A percentile compares a stretch with the other conserved stretches of the same genome.
Conservation (phyloP, 2,329 filamentous ascomycete genomes). For the Sarocladium oryzae region DNA sequence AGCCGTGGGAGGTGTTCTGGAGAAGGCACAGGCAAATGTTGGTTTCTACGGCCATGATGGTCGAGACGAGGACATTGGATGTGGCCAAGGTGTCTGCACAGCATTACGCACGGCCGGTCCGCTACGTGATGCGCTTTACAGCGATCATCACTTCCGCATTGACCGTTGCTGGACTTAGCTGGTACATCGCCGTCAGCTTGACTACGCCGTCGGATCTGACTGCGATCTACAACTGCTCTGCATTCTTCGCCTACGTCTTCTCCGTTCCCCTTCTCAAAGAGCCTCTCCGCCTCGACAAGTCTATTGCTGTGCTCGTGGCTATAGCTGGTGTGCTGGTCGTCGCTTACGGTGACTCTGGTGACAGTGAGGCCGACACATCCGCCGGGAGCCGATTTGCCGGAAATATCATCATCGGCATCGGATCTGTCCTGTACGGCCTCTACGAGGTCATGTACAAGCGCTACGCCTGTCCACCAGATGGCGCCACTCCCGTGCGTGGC, state of each 20-base stretch:
- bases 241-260: constrained; percentile 97
- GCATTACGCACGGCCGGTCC: constrained; percentile 35
- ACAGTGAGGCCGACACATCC: constrained; percentile 29
- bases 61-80: constrained; percentile 70
- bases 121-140: constrained; percentile 74
- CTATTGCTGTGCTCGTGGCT: constrained; percentile 77
- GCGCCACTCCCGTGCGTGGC: constrained; percentile 74
- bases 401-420: constrained; percentile 86
- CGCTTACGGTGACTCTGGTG: constrained; percentile 74
- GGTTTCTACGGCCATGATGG: constrained; percentile 65
- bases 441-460: constrained; percentile 98
- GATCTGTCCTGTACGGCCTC: constrained; percentile 87
- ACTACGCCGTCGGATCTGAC: constrained; percentile 92
- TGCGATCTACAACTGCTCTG: constrained; percentile 98
- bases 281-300: constrained; percentile 76
- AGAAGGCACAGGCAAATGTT: constrained; percentile 49
- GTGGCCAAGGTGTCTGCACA: constrained; percentile 40
- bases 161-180: constrained; percentile 84
- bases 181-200: constrained; percentile 92
- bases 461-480: constrained; percentile 86
- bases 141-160: constrained; percentile 77
- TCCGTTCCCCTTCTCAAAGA: constrained; percentile 86
- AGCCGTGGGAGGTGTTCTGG: constrained; percentile 84
- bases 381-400: constrained; percentile 68
- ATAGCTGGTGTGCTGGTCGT: constrained; percentile 90